Evolutionary conservation across 2,329 filamentous ascomycete species (phyloP).

Genomic region (Truncatella angustata): DNA sequence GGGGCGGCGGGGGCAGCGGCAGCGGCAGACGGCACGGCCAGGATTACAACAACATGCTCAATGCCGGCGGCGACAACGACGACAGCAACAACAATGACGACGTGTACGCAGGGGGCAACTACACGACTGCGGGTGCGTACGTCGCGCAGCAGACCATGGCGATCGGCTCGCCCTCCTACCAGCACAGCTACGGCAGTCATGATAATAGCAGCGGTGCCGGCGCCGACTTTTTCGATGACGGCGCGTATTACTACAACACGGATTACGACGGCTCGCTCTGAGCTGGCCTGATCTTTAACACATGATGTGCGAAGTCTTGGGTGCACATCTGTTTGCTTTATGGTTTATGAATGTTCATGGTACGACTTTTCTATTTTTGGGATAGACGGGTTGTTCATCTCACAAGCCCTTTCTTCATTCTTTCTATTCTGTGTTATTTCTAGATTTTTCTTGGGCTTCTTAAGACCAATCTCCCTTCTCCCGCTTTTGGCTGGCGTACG

Average conservation of each 20-base stretch:
- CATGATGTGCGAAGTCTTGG: neutral
- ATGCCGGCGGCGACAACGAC: neutral
- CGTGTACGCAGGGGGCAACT: neutral
- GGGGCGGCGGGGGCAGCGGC: conserved; percentile 40
- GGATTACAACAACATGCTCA: neutral
- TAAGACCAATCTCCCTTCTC: too few species aligned
- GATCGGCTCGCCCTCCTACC: neutral
- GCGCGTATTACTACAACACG: neutral
- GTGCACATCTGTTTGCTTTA: neutral
- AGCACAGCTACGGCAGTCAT: conserved; percentile 1
- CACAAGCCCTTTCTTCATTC: too few species aligned
- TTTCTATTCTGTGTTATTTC: too few species aligned
- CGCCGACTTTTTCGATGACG: conserved; percentile 7
- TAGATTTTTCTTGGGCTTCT: too few species aligned
- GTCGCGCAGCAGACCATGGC: too few species aligned
- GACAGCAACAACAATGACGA: neutral
- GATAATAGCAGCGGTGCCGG: neutral
- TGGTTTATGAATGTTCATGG: neutral
- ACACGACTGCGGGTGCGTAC: too few species aligned
- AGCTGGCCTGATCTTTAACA: neutral
- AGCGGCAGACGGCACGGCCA: neutral
- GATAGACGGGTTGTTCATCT: too few species aligned
- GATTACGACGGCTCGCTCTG: neutral
- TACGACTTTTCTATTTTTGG: too few species aligned
- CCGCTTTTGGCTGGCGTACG: too few species aligned